Conservation (phyloP, 2,329 filamentous ascomycete species). For the Phialophora verrucosa region DNA sequence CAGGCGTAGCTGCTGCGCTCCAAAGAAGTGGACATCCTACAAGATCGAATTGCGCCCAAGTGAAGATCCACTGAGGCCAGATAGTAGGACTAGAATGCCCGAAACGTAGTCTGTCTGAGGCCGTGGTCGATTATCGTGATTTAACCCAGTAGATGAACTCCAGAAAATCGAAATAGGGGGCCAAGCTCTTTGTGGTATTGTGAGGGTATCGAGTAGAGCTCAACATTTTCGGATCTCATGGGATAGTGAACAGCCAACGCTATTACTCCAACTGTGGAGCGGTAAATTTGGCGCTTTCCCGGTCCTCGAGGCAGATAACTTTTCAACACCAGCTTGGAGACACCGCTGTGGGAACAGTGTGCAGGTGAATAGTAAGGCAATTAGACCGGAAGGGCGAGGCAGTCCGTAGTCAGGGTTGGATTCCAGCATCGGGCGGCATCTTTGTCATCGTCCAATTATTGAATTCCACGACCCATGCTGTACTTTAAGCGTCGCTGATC, state of each 20-base stretch:
- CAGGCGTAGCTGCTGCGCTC: not conserved
- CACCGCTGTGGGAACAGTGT: not conserved
- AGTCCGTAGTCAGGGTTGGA: not conserved
- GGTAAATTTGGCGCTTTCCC: not conserved
- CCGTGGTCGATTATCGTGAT: not conserved
- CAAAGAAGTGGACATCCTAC: not conserved
- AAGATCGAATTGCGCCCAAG: not conserved
- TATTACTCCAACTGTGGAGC: not conserved
- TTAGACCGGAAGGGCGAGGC: not conserved
- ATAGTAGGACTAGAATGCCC: not conserved
- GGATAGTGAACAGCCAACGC: not conserved
- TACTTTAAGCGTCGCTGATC: slow-evolving; percentile 5
- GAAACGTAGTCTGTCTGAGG: not conserved
- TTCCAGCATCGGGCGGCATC: not conserved
- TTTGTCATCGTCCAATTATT: not conserved
- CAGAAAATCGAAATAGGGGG: not conserved
- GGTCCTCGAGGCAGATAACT: not conserved
- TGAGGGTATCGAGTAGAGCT: not conserved
- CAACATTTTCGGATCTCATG: not conserved
- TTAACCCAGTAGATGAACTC: not conserved
- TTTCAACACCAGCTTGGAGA: not conserved
- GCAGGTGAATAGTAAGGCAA: not conserved
- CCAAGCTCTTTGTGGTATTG: not conserved
- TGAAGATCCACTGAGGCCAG: no score
- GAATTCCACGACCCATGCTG: not conserved